phyloP scores from a whole-genome alignment of 2,329 filamentous ascomycete species.

The Ambrosiella cleistominuta region DNA sequence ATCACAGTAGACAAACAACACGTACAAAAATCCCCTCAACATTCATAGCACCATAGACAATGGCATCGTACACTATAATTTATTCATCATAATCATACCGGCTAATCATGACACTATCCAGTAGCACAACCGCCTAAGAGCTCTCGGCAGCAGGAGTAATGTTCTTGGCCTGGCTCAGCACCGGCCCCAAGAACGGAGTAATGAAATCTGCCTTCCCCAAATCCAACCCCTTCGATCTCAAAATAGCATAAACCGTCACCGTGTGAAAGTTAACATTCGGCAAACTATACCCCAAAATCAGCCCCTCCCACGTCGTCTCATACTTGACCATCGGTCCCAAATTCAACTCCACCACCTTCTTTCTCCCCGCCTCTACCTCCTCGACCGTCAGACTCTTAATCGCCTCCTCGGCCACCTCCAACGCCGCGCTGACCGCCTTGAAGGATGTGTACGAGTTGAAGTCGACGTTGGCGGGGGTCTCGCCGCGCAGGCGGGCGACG shows the following conservation, averaged over 20 bases:
- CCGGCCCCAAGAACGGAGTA: conserved; percentile 6
- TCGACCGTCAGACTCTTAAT: conserved; percentile 3
- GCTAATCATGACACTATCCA: background rate
- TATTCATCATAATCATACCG: background rate
- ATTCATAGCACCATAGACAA: too few relatives aligned
- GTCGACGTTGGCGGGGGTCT: background rate
- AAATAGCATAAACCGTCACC: conserved; percentile 36
- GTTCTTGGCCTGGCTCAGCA: background rate
- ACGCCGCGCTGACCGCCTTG: background rate
- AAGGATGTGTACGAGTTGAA: conserved; percentile 3
- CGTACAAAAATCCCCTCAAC: too few relatives aligned
- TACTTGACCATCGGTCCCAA: conserved; percentile 15
- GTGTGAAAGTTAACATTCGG: conserved; percentile 47
- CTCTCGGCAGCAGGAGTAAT: background rate
- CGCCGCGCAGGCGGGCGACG: conserved; percentile 3
- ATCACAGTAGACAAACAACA: too few relatives aligned
- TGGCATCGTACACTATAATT: too few relatives aligned
- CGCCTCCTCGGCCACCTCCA: background rate
- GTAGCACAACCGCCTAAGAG: background rate
- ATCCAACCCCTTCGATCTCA: conserved; percentile 37
- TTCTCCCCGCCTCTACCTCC: conserved; percentile 19
- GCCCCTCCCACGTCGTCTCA: conserved; percentile 12
- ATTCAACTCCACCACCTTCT: conserved; percentile 17
- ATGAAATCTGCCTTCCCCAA: conserved; percentile 39
- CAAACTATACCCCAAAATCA: conserved; percentile 24